Evolutionary conservation across 305 asterid species (phyloP), one percentile per base, ranked within the genome.

Genomic region (Withania somnifera): DNA sequence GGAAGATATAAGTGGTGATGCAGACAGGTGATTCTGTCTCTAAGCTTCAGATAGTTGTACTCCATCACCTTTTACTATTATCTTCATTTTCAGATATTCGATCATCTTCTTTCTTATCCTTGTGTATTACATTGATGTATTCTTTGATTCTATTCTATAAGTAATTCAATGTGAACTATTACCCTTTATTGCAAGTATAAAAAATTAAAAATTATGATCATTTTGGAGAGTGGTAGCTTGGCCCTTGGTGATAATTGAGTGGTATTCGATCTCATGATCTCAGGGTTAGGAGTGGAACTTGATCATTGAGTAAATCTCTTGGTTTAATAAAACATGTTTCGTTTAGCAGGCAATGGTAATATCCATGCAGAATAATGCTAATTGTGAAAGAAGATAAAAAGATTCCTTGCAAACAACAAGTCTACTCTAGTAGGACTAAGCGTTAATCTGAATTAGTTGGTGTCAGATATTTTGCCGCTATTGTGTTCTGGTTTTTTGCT

Each of bases 1-100:
- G 61, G 61, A 50, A 75, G 42, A 75, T 75, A 17, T 15, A 1
- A 50, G 4, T 50, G 60, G 61, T 75, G 61, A 50, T 75, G 28
- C 61, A 50, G 60, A 26, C 80, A 75, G 80, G 80, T 75, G 80
- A 75, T 75, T 50, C 61, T 75, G 14, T 75, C 5, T 68, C 22
- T 73, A 73, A 73, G 61, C 79, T 22, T 71, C 57, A 45, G 57
- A 71, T 45, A 71, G 40, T 22, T 42, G 57, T 71, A 22, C 57
- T 8, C 26, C 42, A 26, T 73, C 79, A 47, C 45, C 61, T 75
- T 75, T 50, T 75, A 50, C 80, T 50, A 17, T 26, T 68, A 47
- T 8, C 28, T 4, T 15, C 61, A 15, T 50, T 50, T 50, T 50
- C 28, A 75, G 22, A 50, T 75, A 28, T 50, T 17, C 13, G 10